A percentile compares a stretch with the other conserved stretches of the same genome.
Conservation (phyloP, 2,329 filamentous ascomycete species). For the Verticillium longisporum region DNA sequence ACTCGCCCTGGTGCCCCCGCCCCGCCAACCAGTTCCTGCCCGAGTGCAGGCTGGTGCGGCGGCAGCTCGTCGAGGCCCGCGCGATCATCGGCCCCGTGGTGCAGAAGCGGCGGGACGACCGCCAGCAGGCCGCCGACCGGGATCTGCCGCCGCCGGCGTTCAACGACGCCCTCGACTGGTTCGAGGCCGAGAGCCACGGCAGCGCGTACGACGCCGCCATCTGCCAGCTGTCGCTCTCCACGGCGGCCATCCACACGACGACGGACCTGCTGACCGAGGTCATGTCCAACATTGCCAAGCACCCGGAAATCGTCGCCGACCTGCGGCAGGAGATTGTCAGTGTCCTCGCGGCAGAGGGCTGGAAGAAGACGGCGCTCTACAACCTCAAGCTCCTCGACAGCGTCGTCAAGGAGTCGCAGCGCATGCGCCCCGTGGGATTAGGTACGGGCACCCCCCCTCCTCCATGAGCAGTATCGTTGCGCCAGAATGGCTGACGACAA, state of each 20-base stretch:
- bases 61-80: conserved; percentile 26
- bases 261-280: conserved; percentile 26
- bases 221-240: conserved; percentile 73
- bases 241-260: conserved; percentile 41
- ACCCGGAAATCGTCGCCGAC: conserved; percentile 30
- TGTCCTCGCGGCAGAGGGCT: conserved; percentile 25
- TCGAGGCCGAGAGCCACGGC: conserved; percentile 34
- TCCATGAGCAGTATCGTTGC: neutral
- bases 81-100: conserved; percentile 26
- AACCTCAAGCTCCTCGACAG: conserved; percentile 26
- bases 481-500: too few species aligned
- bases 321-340: conserved; percentile 33
- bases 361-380: conserved; percentile 26
- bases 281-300: conserved; percentile 29
- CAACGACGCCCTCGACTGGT: conserved; percentile 35
- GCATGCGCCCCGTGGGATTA: neutral
- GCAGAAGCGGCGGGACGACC: conserved; percentile 11
- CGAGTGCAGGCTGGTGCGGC: conserved; percentile 21
- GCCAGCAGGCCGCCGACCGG: conserved; percentile 6
- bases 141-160: neutral
- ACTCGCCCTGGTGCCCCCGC: neutral
- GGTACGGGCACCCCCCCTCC: neutral
- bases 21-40: conserved; percentile 1
- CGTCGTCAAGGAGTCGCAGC: neutral
- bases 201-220: conserved; percentile 57